Evolutionary conservation across 345 rosid species (phyloP).

Genomic region (Pelargonium nanum): DNA sequence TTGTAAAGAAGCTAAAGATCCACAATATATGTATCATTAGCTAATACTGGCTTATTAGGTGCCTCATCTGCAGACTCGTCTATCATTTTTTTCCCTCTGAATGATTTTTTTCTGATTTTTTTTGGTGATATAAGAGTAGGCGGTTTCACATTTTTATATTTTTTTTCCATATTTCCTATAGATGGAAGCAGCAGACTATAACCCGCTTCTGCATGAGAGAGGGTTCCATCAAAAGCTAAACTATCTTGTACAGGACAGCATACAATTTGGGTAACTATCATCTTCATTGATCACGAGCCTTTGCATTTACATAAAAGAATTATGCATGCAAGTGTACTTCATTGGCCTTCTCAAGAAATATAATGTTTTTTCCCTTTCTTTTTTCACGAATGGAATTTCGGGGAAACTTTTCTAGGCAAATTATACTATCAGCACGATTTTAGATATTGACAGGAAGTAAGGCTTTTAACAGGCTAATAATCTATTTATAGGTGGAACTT

Average conservation of each 20-base stretch:
- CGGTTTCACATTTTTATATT: no score
- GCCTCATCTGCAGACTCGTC: no score
- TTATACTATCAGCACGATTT: not conserved
- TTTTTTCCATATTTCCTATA: slow-evolving; percentile 12
- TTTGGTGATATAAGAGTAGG: not conserved
- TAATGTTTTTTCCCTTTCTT: no score
- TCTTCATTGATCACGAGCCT: slow-evolving; percentile 9
- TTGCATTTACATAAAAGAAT: not conserved
- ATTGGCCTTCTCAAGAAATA: not conserved
- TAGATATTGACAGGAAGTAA: not conserved
- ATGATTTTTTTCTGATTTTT: not conserved
- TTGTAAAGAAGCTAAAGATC: no score
- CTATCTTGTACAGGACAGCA: slow-evolving; percentile 58
- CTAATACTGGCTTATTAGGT: no score
- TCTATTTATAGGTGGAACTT: not conserved
- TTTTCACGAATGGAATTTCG: no score
- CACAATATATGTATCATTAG: no score
- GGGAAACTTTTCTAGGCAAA: no score
- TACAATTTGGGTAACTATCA: slow-evolving; percentile 54
- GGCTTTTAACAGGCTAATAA: not conserved
- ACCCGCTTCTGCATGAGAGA: slow-evolving; percentile 65
- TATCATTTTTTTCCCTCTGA: not conserved
- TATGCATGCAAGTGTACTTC: not conserved
- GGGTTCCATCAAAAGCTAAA: slow-evolving; percentile 78
- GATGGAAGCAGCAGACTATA: slow-evolving; percentile 62